Percentiles rank a stretch among this genome's conserved stretches.
Conservation (phyloP, 2,329 filamentous ascomycete genomes). For the Claviceps pusilla region DNA sequence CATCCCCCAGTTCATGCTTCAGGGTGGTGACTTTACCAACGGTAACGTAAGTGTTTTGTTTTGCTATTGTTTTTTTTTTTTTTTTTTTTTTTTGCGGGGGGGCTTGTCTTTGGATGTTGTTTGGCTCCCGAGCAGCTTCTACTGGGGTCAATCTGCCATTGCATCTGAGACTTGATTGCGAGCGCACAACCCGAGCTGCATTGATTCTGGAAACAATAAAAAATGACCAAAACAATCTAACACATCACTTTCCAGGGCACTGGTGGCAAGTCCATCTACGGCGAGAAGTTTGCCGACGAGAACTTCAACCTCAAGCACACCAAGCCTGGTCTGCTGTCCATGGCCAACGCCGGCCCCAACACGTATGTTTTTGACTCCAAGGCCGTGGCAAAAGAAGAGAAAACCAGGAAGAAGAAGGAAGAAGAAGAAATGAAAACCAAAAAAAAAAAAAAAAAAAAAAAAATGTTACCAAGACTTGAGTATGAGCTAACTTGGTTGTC, state of each 20-base stretch:
- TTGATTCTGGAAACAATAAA: too few relatives aligned
- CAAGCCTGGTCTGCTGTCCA: conserved; percentile 9
- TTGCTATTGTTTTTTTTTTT: not conserved
- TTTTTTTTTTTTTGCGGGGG: not conserved
- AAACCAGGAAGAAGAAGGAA: too few relatives aligned
- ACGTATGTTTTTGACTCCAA: conserved; percentile 6
- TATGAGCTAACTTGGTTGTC: not conserved
- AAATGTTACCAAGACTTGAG: not conserved
- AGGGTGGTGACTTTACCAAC: conserved; percentile 91
- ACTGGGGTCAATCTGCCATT: not conserved
- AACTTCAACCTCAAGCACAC: conserved; percentile 11
- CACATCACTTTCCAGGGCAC: conserved; percentile 6
- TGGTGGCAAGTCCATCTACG: conserved; percentile 11
- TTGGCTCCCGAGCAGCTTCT: not conserved
- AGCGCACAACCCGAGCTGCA: too few relatives aligned
- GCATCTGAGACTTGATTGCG: too few relatives aligned
- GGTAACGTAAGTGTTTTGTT: conserved; percentile 49
- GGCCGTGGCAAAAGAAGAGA: too few relatives aligned
- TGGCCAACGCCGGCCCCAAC: conserved; percentile 11
- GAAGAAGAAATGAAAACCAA: not conserved
- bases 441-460: too few relatives aligned
- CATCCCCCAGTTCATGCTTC: conserved; percentile 88
- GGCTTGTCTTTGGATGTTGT: not conserved
- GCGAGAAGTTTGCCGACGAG: conserved; percentile 9
- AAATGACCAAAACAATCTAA: too few relatives aligned